phyloP scores from a whole-genome alignment of 768 basidiomycete genomes.

The Termitomyces bulborhizus region DNA sequence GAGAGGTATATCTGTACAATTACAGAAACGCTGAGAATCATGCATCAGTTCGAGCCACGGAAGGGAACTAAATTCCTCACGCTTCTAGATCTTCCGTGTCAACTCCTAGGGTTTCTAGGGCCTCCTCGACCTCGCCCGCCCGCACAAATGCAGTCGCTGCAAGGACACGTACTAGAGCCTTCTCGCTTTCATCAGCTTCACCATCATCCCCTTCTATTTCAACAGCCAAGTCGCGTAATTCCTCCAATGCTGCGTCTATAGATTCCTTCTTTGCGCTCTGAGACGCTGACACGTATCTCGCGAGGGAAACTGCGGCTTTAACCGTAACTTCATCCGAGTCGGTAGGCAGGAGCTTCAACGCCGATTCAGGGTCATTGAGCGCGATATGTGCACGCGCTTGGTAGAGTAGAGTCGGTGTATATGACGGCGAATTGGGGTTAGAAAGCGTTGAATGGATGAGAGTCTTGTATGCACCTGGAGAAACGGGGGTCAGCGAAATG shows the following conservation, averaged over 20 bases:
- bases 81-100: conserved; percentile 81
- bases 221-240: conserved; percentile 77
- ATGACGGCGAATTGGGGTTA: conserved; percentile 56
- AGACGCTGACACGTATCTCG: conserved; percentile 52
- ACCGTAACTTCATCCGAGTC: conserved; percentile 60
- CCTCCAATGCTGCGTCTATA: conserved; percentile 63
- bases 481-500: neutral
- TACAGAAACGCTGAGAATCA: conserved; percentile 58
- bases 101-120: conserved; percentile 78
- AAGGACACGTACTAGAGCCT: conserved; percentile 66
- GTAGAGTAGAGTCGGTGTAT: conserved; percentile 62
- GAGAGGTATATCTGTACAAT: conserved; percentile 86
- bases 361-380: conserved; percentile 51
- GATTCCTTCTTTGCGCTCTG: conserved; percentile 43
- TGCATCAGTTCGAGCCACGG: neutral
- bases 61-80: conserved; percentile 43
- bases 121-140: conserved; percentile 87
- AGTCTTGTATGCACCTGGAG: conserved; percentile 61
- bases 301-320: conserved; percentile 67
- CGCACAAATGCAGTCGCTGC: conserved; percentile 84
- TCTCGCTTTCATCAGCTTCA: conserved; percentile 62
- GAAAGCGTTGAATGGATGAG: conserved; percentile 51
- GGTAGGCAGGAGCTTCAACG: conserved; percentile 48
- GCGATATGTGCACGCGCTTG: conserved; percentile 76
- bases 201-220: conserved; percentile 81